Conservation (phyloP, 192 early-diverging fungal genomes). For the Podila minutissima region DNA sequence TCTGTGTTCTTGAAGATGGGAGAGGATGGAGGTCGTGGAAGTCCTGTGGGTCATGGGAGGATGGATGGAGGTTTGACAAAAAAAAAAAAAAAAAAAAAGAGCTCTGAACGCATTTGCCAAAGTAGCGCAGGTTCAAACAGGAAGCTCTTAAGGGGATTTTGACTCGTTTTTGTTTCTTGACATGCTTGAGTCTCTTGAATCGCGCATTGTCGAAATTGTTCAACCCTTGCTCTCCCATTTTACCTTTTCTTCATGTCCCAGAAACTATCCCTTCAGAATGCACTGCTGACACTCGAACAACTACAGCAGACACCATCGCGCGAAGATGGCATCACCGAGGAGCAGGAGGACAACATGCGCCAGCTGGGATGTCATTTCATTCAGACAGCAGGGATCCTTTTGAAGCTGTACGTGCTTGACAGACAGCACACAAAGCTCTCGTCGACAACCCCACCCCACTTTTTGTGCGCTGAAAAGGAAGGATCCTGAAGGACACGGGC, state of each 20-base stretch:
- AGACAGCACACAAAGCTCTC: neutral
- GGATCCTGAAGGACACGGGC: neutral
- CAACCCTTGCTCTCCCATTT: neutral
- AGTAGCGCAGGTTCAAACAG: no score
- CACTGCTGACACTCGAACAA: conserved; percentile 78
- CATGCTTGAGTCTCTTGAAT: no score
- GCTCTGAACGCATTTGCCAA: no score
- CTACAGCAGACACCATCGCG: conserved; percentile 73
- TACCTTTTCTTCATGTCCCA: conserved; percentile 19
- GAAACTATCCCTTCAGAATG: conserved; percentile 79
- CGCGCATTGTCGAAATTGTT: no score
- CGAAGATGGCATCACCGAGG: conserved; percentile 63
- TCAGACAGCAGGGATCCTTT: conserved; percentile 81
- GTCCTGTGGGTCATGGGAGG: no score
- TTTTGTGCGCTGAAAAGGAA: neutral
- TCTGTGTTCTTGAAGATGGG: no score
- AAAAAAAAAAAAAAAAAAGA: no score
- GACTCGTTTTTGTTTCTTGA: no score
- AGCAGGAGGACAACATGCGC: conserved; percentile 79
- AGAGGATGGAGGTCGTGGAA: no score
- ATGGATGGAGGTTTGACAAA: no score
- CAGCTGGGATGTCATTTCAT: conserved; percentile 86
- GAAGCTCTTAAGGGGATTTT: no score
- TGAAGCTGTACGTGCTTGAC: conserved; percentile 68
- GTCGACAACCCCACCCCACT: neutral